Conservation (phyloP, 1,139 yeast genomes). For the Candida buenavistaensis region DNA sequence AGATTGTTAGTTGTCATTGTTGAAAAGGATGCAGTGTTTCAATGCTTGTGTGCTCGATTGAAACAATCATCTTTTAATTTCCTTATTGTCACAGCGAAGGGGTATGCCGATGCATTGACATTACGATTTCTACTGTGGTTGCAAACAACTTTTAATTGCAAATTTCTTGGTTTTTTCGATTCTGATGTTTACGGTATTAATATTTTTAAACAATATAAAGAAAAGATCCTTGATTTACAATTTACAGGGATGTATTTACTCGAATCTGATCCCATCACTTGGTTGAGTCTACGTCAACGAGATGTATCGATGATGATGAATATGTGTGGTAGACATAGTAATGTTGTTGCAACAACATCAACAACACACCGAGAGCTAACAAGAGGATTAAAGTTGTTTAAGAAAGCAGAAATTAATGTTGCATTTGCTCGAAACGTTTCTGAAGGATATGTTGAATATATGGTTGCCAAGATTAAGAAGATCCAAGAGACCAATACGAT, state of each 20-base stretch:
- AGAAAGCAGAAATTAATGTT: conserved; percentile 61
- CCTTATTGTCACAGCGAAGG: conserved; percentile 61
- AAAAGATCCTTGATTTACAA: conserved; percentile 9
- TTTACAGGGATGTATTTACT: conserved; percentile 34
- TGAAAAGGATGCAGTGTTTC: conserved; percentile 65
- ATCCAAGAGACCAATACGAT: conserved; percentile 3
- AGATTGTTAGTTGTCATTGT: conserved; percentile 43
- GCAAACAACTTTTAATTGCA: conserved; percentile 20
- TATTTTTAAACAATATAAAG: conserved; percentile 45
- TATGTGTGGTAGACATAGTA: conserved; percentile 18
- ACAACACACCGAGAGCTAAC: conserved; percentile 47
- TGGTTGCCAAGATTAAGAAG: conserved; percentile 2
- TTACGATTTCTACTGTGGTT: conserved; percentile 20
- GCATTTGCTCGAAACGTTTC: conserved; percentile 1
- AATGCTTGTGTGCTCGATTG: conserved; percentile 28
- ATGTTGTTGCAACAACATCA: conserved; percentile 9
- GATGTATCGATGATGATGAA: conserved; percentile 38
- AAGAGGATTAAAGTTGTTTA: conserved; percentile 49
- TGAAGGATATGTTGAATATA: conserved; percentile 5
- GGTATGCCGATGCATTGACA: conserved; percentile 54
- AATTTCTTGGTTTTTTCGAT: conserved; percentile 34
- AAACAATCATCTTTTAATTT: conserved; percentile 9
- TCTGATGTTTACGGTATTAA: conserved; percentile 73
- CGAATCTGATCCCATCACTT: conserved; percentile 35
- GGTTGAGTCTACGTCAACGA: conserved; percentile 29